Evolutionary conservation across 225 moss, liverwort and hornwort genomes (phyloP), one percentile per base, ranked within the genome.

Genomic region (Physcomitrellopsis africana): DNA sequence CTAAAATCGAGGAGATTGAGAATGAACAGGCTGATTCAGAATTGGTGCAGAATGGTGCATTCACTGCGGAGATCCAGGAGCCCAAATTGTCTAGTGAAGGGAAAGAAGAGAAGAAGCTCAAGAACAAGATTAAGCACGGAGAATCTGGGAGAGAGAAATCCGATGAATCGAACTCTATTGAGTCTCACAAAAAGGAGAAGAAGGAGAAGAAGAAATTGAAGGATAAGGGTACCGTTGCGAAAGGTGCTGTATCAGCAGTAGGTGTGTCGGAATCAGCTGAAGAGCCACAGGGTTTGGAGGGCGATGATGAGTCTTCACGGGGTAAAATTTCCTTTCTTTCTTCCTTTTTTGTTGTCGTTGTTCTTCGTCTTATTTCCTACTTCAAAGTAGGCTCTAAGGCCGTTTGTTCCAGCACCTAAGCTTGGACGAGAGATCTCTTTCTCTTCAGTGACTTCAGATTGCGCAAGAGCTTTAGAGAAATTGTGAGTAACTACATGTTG

Each of bases 101-200:
- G n/a, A 88, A 85, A 82, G 78, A 70, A 22, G 81, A 83, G 68
- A 89, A 82, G 79, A 85, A 79, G 72, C 23, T 69, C 26, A 88
- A 80, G 77, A 72, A 32, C 54, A 86, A 86, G 84, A 70, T 41
- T 68, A 84, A 83, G 73, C 43, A 20, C 23, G 78, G 63, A 27
- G 76, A 80, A 32, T 5, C 57, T 45, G 72, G 69, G 70, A 46
- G 42, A 26, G 71, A 73, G 67, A 54, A 65, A 42, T 55, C 53
- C 46, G 72, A 29, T 56, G 77, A 75, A 14, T 66, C 80, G 47
- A 80, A 63, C 18, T 26, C 78, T 7, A 32, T 57, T 26, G 73
- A 73, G 42, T 77, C 48, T 51, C 77, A 42, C 13, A 72, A 52
- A 29, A 77, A 76, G 67, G 72, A 54, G 62, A 81, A 49, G 55